Evolutionary conservation across 257 asterid genomes (phyloP).

Genomic region (Salvia splendens): DNA sequence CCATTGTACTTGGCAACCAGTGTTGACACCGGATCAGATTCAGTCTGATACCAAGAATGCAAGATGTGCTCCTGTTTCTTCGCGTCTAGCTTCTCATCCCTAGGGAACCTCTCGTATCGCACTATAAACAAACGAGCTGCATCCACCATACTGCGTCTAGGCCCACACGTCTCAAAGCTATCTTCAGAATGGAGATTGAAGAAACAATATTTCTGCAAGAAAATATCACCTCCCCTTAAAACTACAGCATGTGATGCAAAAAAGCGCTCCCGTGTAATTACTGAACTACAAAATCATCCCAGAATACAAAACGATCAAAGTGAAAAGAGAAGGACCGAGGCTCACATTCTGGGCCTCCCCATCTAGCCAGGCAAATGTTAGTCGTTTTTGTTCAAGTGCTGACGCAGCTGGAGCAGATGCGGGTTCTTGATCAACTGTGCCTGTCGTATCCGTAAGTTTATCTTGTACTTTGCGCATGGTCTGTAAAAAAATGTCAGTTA

Average conservation of each 20-base stretch:
- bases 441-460: constrained; percentile 47
- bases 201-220: constrained; percentile 81
- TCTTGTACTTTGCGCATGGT: constrained; percentile 90
- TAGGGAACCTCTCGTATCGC: constrained; percentile 69
- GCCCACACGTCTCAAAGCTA: constrained; percentile 89
- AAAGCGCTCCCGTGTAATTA: background rate
- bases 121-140: constrained; percentile 68
- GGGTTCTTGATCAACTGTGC: constrained; percentile 51
- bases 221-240: constrained; percentile 30
- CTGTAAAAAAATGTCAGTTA: constrained; percentile 55
- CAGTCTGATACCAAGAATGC: constrained; percentile 58
- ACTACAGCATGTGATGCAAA: constrained; percentile 13
- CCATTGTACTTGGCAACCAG: constrained; percentile 96
- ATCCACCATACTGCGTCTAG: constrained; percentile 69
- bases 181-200: constrained; percentile 84
- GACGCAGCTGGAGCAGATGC: constrained; percentile 51
- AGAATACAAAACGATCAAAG: constrained; percentile 10
- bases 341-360: constrained; percentile 91
- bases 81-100: constrained; percentile 40
- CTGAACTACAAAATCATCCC: constrained; percentile 11
- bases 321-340: constrained; percentile 25
- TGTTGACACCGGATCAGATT: constrained; percentile 80
- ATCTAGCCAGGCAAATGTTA: constrained; percentile 93
- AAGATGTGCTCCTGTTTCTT: constrained; percentile 49
- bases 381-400: constrained; percentile 72